phyloP scores from a whole-genome alignment of 1,284 basidiomycete species.

The Apiotrichum akiyoshidainum region DNA sequence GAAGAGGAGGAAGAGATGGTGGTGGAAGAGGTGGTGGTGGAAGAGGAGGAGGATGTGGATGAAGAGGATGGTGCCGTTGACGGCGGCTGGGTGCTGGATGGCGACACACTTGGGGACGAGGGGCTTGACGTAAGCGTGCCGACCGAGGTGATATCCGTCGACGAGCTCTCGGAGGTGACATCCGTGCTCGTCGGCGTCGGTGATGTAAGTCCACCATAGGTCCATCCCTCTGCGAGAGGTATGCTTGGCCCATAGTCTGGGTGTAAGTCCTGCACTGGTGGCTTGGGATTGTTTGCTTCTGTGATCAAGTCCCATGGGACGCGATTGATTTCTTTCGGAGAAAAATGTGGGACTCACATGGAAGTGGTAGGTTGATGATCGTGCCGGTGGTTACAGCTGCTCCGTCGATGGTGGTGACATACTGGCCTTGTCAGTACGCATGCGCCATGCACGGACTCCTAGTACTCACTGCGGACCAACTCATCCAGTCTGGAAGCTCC shows the following conservation, averaged over 20 bases:
- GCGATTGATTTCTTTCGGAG: slow-evolving; percentile 15
- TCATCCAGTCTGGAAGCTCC: slow-evolving; percentile 28
- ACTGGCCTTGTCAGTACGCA: slow-evolving; percentile 10
- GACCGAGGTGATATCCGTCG: neutral
- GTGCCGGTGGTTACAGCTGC: slow-evolving; percentile 22
- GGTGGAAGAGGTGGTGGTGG: neutral
- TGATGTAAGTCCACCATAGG: slow-evolving; percentile 24
- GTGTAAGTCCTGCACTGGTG: neutral
- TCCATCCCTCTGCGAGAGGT: slow-evolving; percentile 26
- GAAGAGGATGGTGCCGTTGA: neutral
- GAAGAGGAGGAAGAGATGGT: slow-evolving; percentile 3
- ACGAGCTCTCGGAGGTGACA: neutral
- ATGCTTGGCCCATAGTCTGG: slow-evolving; percentile 32
- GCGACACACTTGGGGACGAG: neutral
- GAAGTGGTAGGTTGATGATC: slow-evolving; percentile 28
- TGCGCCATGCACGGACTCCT: too few relatives aligned
- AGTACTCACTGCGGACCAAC: slow-evolving; percentile 23
- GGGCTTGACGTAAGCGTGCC: neutral
- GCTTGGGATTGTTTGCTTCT: neutral
- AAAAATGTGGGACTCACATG: slow-evolving; percentile 23
- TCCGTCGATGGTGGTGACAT: slow-evolving; percentile 23
- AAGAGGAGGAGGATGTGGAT: neutral
- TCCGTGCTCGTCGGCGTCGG: slow-evolving; percentile 5
- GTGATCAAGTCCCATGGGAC: neutral
- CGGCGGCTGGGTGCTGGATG: neutral